Evolutionary conservation across 306 rosid genomes (phyloP), one percentile per base, ranked within the genome.

Genomic region (Phaseolus lunatus): DNA sequence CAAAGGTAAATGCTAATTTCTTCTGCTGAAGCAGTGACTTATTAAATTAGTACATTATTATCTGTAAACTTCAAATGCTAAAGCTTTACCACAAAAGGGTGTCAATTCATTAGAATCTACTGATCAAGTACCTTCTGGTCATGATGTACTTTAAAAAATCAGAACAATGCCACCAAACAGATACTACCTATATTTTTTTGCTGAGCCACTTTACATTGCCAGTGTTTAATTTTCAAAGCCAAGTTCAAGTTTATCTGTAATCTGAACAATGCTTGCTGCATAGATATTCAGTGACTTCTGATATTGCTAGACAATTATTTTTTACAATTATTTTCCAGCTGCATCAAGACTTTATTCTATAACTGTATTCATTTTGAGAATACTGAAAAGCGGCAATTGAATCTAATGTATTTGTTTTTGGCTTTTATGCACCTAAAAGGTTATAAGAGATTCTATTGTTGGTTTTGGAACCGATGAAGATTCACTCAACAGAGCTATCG

Each of bases 381-480:
- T 18, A 13, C 61, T 73, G 54, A 22, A 31, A 33, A 47, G 24
- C 22, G 11, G 37, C 15, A 63, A 13, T 27, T 20, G 63, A 65
- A 67, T 78, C 16, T 16, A 35, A 9, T 50, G 39, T 62, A 16
- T 26, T 2, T 43, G 12, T 4, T 22, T 26, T 45, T 79, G 70
- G 26, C 53, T 75, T 71, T 78, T 69, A 49, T 68, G 68, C 35
- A 50, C 57, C 72, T 18, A 19, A 75, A 87, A 96, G 99, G 98
- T 96, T 23, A 71, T 92, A 22, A 85, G 88, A 50, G 90, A 86
- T 57, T 85, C 99, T 3, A 68, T 87, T 22, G 43, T 84, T 35
- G 99, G 99, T 74, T 49, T 92, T 0, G 99, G 99, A 79, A 96
- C 99, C 0, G 98, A 92, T 64, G 99, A 96, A 85, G 96, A 87